Evolutionary conservation across 2,329 filamentous ascomycete species (phyloP), one percentile per base, ranked within the genome.

Genomic region (Neofusicoccum ribis): DNA sequence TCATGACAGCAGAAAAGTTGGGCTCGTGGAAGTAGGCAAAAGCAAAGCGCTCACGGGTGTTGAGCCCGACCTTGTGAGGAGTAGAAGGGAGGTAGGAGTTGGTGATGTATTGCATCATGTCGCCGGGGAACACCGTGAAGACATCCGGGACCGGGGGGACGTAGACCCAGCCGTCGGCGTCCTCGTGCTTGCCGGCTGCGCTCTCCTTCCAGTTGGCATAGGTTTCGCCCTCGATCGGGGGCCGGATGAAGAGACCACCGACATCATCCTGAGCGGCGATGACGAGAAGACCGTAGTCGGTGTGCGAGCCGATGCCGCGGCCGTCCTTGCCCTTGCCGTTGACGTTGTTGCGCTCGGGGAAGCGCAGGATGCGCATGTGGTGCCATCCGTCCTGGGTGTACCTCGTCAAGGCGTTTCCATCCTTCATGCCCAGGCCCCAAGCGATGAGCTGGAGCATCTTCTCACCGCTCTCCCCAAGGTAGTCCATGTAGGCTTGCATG

Each of bases 21-120:
- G 82, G 82, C 72, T 84, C 82, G 66, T 84, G 82, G 70, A 84
- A 84, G 68, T 84, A 84, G 5, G 82, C 82, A 68, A 83, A 82
- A 0, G 81, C 78, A 44, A 80, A 83, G 4, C 82, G 77, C 69
- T 84, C 81, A 3, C 73, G 70, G 1, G 75, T 80, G 70, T 84
- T 84, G 56, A 84, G 74, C 1, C 81, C 82, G 44, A 84, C 81
- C 70, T 84, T 84, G 73, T 84, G 82, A 1, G 79, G 81, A 0
- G 82, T 84, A 1, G 82, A 82, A 3, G 76, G 80, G 5, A 84
- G 76, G 67, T 74, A 74, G 36, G 76, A 78, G 70, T 78, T 77
- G 39, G 82, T 84, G 67, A 84, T 75, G 69, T 83, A 83, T 66
- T 84, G 81, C 79, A 84, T 79, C 79, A 84, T 84, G 67, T 84